A percentile compares a stretch with the other conserved stretches of the same genome.
Evolutionary conservation across 768 basidiomycete genomes (phyloP).

Genomic region (Kwoniella dendrophila): DNA sequence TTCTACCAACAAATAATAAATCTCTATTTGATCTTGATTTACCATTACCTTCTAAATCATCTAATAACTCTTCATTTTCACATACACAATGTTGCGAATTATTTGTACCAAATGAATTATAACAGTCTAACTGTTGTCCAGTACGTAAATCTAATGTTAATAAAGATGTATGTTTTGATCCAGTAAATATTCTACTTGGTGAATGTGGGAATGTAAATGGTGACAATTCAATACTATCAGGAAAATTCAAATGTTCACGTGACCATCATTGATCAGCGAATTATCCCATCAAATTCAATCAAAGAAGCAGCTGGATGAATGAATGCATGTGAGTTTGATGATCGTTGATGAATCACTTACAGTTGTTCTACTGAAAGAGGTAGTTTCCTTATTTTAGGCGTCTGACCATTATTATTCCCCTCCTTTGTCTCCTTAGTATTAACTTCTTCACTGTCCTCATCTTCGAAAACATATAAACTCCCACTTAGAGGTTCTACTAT

Average conservation of each 20-base stretch:
- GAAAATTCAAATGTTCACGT: too few species aligned
- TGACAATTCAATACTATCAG: conserved; percentile 69
- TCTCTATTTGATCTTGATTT: conserved; percentile 57
- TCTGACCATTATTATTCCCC: too few species aligned
- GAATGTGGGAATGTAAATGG: conserved; percentile 76
- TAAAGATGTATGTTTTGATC: conserved; percentile 81
- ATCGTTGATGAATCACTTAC: too few species aligned
- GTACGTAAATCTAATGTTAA: conserved; percentile 58
- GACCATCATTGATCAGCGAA: too few species aligned
- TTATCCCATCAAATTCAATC: too few species aligned
- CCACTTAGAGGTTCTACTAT: conserved; percentile 94
- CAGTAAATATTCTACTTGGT: conserved; percentile 76
- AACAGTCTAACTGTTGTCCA: conserved; percentile 52
- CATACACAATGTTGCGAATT: conserved; percentile 41
- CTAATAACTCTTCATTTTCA: conserved; percentile 56
- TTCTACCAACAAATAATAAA: conserved; percentile 63
- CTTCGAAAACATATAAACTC: conserved; percentile 77
- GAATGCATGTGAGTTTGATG: too few species aligned
- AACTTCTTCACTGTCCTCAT: conserved; percentile 31
- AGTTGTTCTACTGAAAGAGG: conserved; percentile 90
- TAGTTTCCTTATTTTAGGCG: conserved; percentile 69
- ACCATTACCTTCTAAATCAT: conserved; percentile 66
- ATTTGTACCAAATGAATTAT: conserved; percentile 38
- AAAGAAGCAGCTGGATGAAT: too few species aligned
- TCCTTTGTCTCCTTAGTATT: conserved; percentile 17